Conservation (phyloP, 129 eudicot species). For the Lactuca sativa region DNA sequence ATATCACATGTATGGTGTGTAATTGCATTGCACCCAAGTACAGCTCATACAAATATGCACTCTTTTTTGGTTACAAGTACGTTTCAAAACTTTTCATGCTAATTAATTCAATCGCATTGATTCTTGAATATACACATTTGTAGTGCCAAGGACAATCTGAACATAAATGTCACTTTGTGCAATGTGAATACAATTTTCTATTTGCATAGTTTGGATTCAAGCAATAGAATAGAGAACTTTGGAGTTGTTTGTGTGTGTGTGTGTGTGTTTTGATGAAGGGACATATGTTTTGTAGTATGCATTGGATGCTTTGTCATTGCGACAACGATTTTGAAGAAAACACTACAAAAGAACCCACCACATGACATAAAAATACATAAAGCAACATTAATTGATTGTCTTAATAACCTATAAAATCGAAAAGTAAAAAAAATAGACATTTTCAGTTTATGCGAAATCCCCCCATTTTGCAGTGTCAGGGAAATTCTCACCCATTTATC, state of each 20-base stretch:
- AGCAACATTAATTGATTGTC: too few species aligned
- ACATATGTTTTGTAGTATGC: constrained; percentile 10
- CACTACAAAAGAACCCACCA: constrained; percentile 12
- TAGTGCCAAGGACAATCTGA: not conserved
- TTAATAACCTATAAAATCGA: too few species aligned
- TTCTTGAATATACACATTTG: not conserved
- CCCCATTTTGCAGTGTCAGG: too few species aligned
- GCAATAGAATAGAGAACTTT: not conserved
- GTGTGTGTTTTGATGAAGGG: constrained; percentile 1
- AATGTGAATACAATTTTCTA: not conserved
- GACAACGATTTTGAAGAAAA: constrained; percentile 18
- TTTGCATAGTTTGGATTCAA: not conserved
- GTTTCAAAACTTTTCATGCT: constrained; percentile 4
- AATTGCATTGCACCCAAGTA: constrained; percentile 19
- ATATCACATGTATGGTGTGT: constrained; percentile 23
- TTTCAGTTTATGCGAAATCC: too few species aligned
- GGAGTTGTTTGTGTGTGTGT: not conserved
- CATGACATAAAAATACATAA: not conserved
- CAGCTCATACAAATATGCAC: constrained; percentile 16
- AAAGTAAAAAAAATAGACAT: too few species aligned
- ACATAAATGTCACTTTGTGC: not conserved
- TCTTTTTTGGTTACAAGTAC: constrained; percentile 22
- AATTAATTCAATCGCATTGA: not conserved
- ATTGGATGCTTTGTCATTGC: constrained; percentile 13
- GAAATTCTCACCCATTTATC: too few species aligned